A percentile compares a stretch with the other conserved stretches of the same genome.
Evolutionary conservation across 2,329 filamentous ascomycete genomes (phyloP).

Genomic region (Grosmannia serpens): DNA sequence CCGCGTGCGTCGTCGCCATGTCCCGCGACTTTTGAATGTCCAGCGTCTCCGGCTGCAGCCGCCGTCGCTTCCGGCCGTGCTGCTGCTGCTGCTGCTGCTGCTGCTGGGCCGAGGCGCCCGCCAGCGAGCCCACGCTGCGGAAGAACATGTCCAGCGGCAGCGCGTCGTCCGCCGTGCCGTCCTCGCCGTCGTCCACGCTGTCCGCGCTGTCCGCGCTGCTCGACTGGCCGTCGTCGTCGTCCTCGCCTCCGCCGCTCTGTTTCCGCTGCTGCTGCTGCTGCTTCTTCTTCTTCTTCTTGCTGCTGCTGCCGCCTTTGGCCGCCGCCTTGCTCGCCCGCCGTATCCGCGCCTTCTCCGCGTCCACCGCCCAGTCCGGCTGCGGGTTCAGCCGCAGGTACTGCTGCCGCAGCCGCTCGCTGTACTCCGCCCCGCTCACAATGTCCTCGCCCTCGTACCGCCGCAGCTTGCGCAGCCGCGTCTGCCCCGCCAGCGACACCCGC

Average conservation of each 20-base stretch:
- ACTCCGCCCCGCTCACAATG: constrained; percentile 75
- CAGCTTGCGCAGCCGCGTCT: constrained; percentile 69
- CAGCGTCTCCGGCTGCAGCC: constrained; percentile 74
- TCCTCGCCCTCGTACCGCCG: constrained; percentile 74
- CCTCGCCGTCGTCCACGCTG: constrained; percentile 39
- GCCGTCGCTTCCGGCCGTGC: constrained; percentile 43
- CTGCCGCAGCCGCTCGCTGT: constrained; percentile 64
- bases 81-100: constrained; percentile 8
- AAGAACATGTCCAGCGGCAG: constrained; percentile 72
- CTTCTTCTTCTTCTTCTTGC: too few species aligned
- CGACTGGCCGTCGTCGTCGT: background rate
- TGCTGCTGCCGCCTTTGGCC: constrained; percentile 24
- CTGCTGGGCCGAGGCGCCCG: constrained; percentile 23
- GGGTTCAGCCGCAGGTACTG: constrained; percentile 58
- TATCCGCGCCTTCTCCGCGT: constrained; percentile 34
- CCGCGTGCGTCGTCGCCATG: constrained; percentile 66
- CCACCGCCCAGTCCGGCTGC: constrained; percentile 47
- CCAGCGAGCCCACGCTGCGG: constrained; percentile 60
- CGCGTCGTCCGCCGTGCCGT: constrained; percentile 38
- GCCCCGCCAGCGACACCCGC: constrained; percentile 67
- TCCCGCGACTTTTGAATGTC: constrained; percentile 86
- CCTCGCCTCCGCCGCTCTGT: background rate
- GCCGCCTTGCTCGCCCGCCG: constrained; percentile 33
- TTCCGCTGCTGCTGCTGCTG: constrained; percentile 6
- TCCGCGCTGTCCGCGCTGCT: constrained; percentile 1